These are phyloP conservation scores for Ophiocordyceps camponoti-leonardi DNA, from an alignment of 2,329 filamentous ascomycete genomes.

Conservation along the genomic window DNA sequence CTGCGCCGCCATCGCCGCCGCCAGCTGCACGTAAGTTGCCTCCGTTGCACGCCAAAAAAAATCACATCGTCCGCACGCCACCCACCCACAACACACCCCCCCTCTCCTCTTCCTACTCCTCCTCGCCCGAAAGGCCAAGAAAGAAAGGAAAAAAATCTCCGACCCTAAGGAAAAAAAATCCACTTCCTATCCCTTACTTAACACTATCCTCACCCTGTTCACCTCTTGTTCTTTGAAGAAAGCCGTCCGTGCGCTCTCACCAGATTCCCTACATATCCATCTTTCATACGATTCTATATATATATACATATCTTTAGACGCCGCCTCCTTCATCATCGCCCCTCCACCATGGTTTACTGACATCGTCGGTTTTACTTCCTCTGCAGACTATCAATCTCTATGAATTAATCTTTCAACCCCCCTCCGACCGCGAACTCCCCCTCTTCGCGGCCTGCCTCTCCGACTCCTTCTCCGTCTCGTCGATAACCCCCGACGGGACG, in stretches of 20 bases:
- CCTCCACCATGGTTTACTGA: not conserved
- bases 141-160: not conserved
- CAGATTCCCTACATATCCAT: no score
- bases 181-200: no score
- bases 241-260: not conserved
- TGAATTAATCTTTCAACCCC: not conserved
- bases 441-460: not conserved
- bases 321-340: not conserved
- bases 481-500: constrained; percentile 4
- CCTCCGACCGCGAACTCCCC: no score
- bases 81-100: no score
- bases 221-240: not conserved
- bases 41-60: not conserved
- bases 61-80: no score
- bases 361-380: not conserved
- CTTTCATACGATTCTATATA: no score
- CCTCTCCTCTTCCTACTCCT: no score
- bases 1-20: not conserved
- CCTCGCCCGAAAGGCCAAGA: not conserved
- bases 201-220: not conserved
- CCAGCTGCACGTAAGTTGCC: not conserved
- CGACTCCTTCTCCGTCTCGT: not conserved
- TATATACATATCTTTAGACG: not conserved
- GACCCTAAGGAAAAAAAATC: not conserved
- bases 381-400: not conserved